Evolutionary conservation across 352 stramenopile species (phyloP).

Genomic region (Pythium dissotocum): DNA sequence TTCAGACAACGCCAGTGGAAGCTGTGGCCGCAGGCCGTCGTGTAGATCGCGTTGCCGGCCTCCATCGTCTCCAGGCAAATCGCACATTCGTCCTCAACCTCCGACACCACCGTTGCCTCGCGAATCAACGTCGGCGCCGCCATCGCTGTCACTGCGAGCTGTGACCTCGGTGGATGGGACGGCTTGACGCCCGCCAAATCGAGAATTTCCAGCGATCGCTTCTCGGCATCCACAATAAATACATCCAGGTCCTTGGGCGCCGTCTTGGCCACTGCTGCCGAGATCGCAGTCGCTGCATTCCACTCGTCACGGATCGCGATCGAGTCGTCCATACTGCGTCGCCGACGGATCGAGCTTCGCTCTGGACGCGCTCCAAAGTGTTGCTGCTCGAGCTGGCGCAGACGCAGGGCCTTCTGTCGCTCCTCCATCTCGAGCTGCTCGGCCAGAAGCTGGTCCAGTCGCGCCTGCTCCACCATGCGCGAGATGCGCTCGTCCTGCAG

Average conservation of each 20-base stretch:
- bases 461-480: conserved; percentile 49
- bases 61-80: conserved; percentile 85
- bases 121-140: conserved; percentile 21
- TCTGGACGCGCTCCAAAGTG: conserved; percentile 59
- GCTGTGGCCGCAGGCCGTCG: conserved; percentile 79
- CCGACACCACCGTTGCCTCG: conserved; percentile 50
- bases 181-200: conserved; percentile 26
- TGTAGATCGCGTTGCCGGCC: conserved; percentile 79
- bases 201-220: conserved; percentile 48
- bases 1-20: conserved; percentile 88
- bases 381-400: conserved; percentile 55
- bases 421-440: conserved; percentile 42
- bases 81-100: conserved; percentile 74
- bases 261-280: conserved; percentile 27
- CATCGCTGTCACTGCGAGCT: conserved; percentile 19
- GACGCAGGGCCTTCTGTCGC: conserved; percentile 39
- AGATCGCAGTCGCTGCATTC: conserved; percentile 13
- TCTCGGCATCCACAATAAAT: conserved; percentile 63
- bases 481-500: conserved; percentile 67
- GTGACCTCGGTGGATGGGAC: conserved; percentile 1
- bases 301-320: neutral
- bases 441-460: conserved; percentile 49
- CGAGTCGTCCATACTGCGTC: conserved; percentile 59
- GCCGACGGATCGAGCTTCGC: conserved; percentile 38
- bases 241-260: conserved; percentile 45